Conservation (phyloP, 768 basidiomycete species). For the Termitomyces sp. region DNA sequence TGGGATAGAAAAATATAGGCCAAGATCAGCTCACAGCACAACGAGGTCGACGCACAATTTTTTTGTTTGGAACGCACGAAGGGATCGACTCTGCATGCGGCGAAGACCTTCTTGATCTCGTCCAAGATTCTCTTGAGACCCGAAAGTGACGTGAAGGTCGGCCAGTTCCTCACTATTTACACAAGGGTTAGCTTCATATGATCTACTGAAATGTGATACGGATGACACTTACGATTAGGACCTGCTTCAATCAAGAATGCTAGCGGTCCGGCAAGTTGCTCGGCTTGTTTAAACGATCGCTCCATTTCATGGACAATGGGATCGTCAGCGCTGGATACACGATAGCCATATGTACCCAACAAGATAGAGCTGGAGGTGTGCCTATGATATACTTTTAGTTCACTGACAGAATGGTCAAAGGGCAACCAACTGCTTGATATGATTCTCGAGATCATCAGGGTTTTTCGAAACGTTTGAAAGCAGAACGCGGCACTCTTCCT, state of each 20-base stretch:
- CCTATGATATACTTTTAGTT: background rate
- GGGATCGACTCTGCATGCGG: background rate
- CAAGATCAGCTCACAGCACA: background rate
- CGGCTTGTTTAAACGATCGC: constrained; percentile 6
- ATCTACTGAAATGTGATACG: background rate
- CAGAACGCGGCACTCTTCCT: constrained; percentile 7
- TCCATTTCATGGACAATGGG: constrained; percentile 9
- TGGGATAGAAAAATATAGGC: background rate
- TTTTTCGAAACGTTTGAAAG: constrained; percentile 1
- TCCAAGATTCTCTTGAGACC: background rate
- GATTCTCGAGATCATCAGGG: background rate
- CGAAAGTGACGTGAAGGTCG: constrained; percentile 1
- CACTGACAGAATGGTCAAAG: background rate
- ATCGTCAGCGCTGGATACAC: constrained; percentile 5
- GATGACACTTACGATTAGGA: constrained; percentile 1
- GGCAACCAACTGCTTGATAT: background rate
- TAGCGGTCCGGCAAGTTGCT: constrained; percentile 1
- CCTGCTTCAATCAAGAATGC: constrained; percentile 6
- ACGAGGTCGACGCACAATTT: constrained; percentile 1
- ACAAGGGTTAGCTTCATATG: background rate
- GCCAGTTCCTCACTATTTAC: constrained; percentile 5
- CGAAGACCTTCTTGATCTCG: constrained; percentile 2
- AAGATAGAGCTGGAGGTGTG: constrained; percentile 7
- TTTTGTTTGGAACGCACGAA: constrained; percentile 5
- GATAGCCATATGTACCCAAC: constrained; percentile 7